Evolutionary conservation across 441 rosid species (phyloP).

Genomic region (Manihot esculenta): DNA sequence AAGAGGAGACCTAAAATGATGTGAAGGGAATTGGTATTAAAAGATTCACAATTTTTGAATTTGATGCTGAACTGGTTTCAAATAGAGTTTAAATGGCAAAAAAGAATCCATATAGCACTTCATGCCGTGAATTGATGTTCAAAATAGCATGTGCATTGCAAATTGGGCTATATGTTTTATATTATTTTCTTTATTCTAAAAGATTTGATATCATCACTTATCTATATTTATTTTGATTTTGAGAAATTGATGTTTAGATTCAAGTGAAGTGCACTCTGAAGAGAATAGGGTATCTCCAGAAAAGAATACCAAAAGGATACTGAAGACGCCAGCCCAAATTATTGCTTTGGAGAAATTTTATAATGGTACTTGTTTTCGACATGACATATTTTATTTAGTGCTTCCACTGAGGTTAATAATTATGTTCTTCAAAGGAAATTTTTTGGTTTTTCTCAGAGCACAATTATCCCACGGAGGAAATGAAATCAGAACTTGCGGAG

Average conservation of each 20-base stretch:
- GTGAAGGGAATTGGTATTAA: no score
- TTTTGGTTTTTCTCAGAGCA: slow-evolving; percentile 49
- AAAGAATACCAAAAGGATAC: slow-evolving; percentile 53
- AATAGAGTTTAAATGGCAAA: no score
- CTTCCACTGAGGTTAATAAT: slow-evolving; percentile 10
- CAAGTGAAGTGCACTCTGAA: slow-evolving; percentile 51
- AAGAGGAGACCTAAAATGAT: no score
- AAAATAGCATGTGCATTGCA: background rate
- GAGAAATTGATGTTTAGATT: slow-evolving; percentile 40
- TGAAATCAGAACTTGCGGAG: slow-evolving; percentile 67
- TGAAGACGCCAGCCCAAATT: slow-evolving; percentile 77
- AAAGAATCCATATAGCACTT: no score
- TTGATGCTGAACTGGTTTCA: no score
- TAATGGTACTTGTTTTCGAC: slow-evolving; percentile 46
- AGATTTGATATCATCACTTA: background rate
- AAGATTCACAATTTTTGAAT: no score
- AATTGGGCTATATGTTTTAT: background rate
- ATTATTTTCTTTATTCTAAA: background rate
- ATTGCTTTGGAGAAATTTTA: slow-evolving; percentile 69
- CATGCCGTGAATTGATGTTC: background rate
- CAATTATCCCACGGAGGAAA: slow-evolving; percentile 78
- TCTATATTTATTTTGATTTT: slow-evolving; percentile 6
- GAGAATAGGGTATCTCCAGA: slow-evolving; percentile 59
- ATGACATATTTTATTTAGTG: slow-evolving; percentile 16
- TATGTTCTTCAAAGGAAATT: slow-evolving; percentile 18